Conservation (phyloP, 495 filamentous ascomycete genomes). For the Aspergillus homomorphus region DNA sequence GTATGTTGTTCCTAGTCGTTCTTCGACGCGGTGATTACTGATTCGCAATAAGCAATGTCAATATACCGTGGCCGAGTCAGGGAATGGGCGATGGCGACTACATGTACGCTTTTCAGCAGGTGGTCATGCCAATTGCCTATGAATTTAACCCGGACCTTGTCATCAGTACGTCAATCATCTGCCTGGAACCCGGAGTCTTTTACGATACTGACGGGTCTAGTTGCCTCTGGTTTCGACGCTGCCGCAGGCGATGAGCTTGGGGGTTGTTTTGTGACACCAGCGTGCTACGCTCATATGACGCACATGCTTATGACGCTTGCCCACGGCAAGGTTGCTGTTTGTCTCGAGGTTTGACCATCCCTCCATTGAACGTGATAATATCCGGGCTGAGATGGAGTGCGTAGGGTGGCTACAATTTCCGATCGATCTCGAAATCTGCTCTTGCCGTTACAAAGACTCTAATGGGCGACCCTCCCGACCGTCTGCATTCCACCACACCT, state of each 20-base stretch:
- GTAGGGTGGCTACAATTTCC: slow-evolving; percentile 88
- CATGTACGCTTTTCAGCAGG: slow-evolving; percentile 89
- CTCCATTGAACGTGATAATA: background rate
- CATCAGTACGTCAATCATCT: slow-evolving; percentile 51
- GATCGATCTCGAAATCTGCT: slow-evolving; percentile 87
- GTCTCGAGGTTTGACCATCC: slow-evolving; percentile 61
- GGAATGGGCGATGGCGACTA: slow-evolving; percentile 98
- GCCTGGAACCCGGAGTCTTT: background rate
- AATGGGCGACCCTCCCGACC: slow-evolving; percentile 89
- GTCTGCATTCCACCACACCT: slow-evolving; percentile 50
- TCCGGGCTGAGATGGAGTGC: background rate
- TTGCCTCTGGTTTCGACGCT: slow-evolving; percentile 95
- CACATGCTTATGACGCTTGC: slow-evolving; percentile 98
- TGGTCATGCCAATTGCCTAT: slow-evolving; percentile 93
- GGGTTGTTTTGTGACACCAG: slow-evolving; percentile 83
- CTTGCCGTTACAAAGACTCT: slow-evolving; percentile 86
- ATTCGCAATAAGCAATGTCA: slow-evolving; percentile 66
- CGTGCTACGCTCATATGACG: slow-evolving; percentile 97
- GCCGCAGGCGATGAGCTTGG: slow-evolving; percentile 90
- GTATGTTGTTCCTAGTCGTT: slow-evolving; percentile 29
- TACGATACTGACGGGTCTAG: slow-evolving; percentile 32
- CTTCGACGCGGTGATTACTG: slow-evolving; percentile 5
- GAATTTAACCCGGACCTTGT: slow-evolving; percentile 96
- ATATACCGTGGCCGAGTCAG: slow-evolving; percentile 88
- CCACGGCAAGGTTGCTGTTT: slow-evolving; percentile 83